These are phyloP conservation scores for Pyrenophora graminea DNA, from an alignment of 2,329 filamentous ascomycete genomes.

Conservation along the genomic window DNA sequence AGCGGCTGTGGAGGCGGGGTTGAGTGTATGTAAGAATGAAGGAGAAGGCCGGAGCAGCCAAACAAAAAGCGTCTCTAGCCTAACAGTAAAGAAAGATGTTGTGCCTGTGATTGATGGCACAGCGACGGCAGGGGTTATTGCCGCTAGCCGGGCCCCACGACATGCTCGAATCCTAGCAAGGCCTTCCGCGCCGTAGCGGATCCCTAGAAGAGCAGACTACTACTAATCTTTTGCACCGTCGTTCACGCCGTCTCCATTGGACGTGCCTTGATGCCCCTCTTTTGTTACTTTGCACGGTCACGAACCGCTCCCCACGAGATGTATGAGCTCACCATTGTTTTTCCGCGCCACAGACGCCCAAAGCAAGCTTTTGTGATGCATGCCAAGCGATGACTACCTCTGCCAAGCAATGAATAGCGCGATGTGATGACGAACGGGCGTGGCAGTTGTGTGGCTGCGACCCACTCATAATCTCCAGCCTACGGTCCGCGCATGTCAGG, in stretches of 20 bases:
- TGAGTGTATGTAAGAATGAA: not conserved
- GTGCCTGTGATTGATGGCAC: conserved; percentile 20
- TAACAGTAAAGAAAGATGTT: conserved; percentile 17
- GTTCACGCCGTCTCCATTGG: not conserved
- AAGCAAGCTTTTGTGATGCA: conserved; percentile 3
- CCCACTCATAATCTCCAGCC: conserved; percentile 12
- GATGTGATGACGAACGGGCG: conserved; percentile 4
- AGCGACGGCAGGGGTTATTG: conserved; percentile 17
- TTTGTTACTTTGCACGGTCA: not conserved
- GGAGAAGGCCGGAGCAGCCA: conserved; percentile 6
- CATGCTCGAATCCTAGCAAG: conserved; percentile 1
- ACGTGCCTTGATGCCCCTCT: not conserved
- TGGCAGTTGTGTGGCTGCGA: conserved; percentile 6
- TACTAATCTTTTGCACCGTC: not conserved
- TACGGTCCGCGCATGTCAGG: not conserved
- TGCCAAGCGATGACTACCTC: conserved; percentile 4
- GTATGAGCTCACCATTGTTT: conserved; percentile 9
- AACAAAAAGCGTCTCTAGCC: conserved; percentile 5
- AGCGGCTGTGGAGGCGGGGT: not conserved
- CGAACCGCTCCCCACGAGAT: not conserved
- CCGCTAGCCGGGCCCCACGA: conserved; percentile 19
- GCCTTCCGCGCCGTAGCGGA: conserved; percentile 4
- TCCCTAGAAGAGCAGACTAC: not conserved
- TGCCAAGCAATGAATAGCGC: conserved; percentile 1
- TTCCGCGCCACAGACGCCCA: not conserved